Base-by-base conservation (phyloP, 2,329 filamentous ascomycete species). In the Sporothrix mexicana region DNA sequence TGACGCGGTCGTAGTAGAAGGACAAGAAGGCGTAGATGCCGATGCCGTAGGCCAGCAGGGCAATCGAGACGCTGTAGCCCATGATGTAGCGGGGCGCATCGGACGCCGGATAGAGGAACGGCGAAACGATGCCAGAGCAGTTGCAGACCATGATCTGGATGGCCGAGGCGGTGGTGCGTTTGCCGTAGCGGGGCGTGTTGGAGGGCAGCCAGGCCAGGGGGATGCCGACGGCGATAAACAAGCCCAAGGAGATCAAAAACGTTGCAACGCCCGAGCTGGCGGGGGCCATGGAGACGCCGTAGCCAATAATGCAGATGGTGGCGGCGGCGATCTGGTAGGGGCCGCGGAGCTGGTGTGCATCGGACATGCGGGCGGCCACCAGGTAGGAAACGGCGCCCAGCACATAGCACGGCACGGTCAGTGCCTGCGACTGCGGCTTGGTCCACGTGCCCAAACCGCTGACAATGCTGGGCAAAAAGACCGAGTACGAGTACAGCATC, bases 181-280 rank as follows among this genome's bases (percentile, higher is more conserved):
- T 95, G 10, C 92, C 92, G 76, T 94, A 95, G 8, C 92, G 85
- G 1, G 93, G 92, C 17, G 87, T 86, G 74, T 94, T 94, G 25
- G 87, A 90, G 0, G 91, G 87, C 59, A 91, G 77, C 87, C 87
- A 89, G 47, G 86, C 86, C 20, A 88, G 77, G 4, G 87, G 87
- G 73, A 89, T 75, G 0, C 87, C 86, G 3, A 88, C 86, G 3
- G 86, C 80, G 25, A 88, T 83, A 76, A 94, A 95, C 3, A 95
- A 79, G 0, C 92, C 93, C 73, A 89, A 85, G 0, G 92, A 92
- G 0, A 94, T 88, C n/a, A 95, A 82, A 79, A 94, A 91, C 74
- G 92, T 93, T 1, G 89, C 80, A 0, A 88, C 88, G 0, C 84
- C 87, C 0, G 87, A 86, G 1, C 85, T 85, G 1, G 85, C 82